A percentile compares a stretch with the other conserved stretches of the same genome.
These are phyloP conservation scores for Ambrosia trifida DNA, from an alignment of 129 eudicot genomes.

Conservation along the genomic window DNA sequence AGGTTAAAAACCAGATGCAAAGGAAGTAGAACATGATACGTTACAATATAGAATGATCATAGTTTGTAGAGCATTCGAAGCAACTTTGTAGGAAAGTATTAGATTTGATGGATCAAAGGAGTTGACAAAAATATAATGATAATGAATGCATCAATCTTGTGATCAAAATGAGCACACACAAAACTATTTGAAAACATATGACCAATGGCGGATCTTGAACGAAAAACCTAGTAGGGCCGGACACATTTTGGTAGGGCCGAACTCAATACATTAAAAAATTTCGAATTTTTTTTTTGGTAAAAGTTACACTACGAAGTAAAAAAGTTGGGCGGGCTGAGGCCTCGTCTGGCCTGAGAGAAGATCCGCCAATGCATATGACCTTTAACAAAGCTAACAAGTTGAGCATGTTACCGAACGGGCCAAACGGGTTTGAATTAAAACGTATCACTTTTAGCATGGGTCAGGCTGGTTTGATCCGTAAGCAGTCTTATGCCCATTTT, in stretches of 20 bases:
- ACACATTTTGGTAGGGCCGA: too few relatives aligned
- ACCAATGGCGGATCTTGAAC: too few relatives aligned
- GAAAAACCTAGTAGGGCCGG: too few relatives aligned
- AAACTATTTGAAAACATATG: conserved; percentile 4
- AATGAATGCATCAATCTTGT: background rate
- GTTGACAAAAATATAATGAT: background rate
- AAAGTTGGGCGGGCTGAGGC: too few relatives aligned
- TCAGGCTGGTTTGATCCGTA: background rate
- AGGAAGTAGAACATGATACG: background rate
- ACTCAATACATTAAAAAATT: too few relatives aligned
- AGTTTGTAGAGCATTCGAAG: background rate
- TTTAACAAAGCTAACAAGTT: background rate
- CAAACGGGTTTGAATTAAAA: background rate
- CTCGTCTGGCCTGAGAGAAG: too few relatives aligned
- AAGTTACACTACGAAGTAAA: too few relatives aligned
- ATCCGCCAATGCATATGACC: too few relatives aligned
- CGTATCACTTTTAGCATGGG: background rate
- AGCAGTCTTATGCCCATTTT: background rate
- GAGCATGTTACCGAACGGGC: background rate
- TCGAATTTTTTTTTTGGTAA: too few relatives aligned
- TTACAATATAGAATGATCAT: background rate
- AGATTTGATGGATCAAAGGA: background rate
- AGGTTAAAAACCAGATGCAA: conserved; percentile 8
- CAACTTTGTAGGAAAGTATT: background rate
- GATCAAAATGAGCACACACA: conserved; percentile 6